Conservation (phyloP, 2,329 filamentous ascomycete genomes). For the Microsporum audouinii region DNA sequence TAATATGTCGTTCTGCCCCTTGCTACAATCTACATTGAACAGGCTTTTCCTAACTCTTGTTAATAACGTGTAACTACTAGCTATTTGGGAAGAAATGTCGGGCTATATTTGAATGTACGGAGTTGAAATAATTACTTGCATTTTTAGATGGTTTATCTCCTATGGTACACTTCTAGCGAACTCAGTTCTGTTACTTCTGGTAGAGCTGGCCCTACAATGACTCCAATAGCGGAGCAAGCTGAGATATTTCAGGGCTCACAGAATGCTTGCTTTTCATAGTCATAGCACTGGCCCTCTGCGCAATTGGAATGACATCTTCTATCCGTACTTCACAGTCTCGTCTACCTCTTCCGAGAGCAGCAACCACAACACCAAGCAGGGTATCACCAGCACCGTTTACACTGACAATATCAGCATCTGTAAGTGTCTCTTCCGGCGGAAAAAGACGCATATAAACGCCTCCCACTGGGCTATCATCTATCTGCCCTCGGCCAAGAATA, state of each 20-base stretch:
- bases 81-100: background rate
- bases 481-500: constrained; percentile 54
- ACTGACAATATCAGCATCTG: constrained; percentile 57
- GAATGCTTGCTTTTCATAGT: constrained; percentile 65
- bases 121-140: background rate
- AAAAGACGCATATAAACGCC: constrained; percentile 77
- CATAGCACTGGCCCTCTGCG: constrained; percentile 68
- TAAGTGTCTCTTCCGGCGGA: constrained; percentile 53
- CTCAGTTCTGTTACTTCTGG: too few species aligned
- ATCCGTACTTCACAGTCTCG: constrained; percentile 34
- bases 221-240: constrained; percentile 11
- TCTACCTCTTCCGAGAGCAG: constrained; percentile 54
- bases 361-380: constrained; percentile 73
- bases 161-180: background rate
- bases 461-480: constrained; percentile 40
- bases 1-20: background rate
- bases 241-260: constrained; percentile 40
- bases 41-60: background rate
- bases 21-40: too few species aligned
- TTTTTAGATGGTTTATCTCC: background rate
- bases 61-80: background rate
- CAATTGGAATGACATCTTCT: constrained; percentile 59
- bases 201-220: background rate
- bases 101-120: background rate
- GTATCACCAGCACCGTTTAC: constrained; percentile 95